A percentile compares a stretch with the other conserved stretches of the same genome.
Evolutionary conservation across 768 basidiomycete species (phyloP).

Genomic region (Suillus alpinus): DNA sequence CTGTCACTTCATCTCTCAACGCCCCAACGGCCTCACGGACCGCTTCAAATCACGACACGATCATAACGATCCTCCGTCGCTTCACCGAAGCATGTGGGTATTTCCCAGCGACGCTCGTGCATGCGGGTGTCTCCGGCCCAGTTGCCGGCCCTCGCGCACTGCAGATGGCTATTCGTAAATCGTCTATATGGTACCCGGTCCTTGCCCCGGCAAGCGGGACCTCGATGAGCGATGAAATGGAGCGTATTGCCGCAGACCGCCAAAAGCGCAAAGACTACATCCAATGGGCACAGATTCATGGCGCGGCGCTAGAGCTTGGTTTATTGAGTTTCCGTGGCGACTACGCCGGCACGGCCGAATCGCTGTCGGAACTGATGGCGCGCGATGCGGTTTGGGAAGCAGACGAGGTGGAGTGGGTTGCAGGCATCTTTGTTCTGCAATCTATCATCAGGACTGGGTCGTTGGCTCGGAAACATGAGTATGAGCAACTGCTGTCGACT

Average conservation of each 20-base stretch:
- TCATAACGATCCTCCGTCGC: conserved; percentile 41
- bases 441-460: conserved; percentile 56
- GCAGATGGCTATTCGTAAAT: conserved; percentile 57
- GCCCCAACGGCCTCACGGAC: conserved; percentile 30
- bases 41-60: conserved; percentile 35
- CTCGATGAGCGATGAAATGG: conserved; percentile 58
- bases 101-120: conserved; percentile 45
- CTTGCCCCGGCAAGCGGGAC: conserved; percentile 14
- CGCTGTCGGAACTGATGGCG: conserved; percentile 58
- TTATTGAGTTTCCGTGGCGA: conserved; percentile 44
- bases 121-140: conserved; percentile 55
- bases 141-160: conserved; percentile 55
- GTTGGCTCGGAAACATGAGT: conserved; percentile 50
- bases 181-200: conserved; percentile 50
- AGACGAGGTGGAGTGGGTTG: conserved; percentile 69
- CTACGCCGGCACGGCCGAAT: conserved; percentile 39
- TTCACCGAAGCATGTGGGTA: conserved; percentile 52
- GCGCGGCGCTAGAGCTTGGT: conserved; percentile 58
- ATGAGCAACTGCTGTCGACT: conserved; percentile 50
- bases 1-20: conserved; percentile 28
- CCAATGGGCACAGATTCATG: conserved; percentile 66
- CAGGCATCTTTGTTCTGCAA: conserved; percentile 56
- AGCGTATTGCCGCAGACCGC: conserved; percentile 57
- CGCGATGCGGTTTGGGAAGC: conserved; percentile 66
- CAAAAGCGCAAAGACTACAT: conserved; percentile 63